phyloP scores from a whole-genome alignment of 805 yeast genomes.

The Pichia thaimueangensis region DNA sequence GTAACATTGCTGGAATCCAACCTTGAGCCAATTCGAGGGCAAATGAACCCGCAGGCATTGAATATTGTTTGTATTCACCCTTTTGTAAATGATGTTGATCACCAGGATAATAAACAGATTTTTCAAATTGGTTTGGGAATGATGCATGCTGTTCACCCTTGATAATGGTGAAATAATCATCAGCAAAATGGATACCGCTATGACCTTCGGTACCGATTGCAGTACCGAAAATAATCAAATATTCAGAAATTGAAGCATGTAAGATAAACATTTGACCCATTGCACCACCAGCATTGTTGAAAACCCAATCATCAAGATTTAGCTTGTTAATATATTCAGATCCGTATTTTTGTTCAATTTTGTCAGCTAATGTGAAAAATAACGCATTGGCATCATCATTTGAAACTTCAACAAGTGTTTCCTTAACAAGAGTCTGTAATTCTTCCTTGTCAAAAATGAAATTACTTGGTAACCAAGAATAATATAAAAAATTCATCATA shows the following conservation, averaged over 20 bases:
- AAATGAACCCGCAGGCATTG: constrained; percentile 75
- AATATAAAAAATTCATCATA: constrained; percentile 37
- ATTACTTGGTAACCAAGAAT: constrained; percentile 62
- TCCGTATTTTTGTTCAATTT: constrained; percentile 61
- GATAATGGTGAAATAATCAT: constrained; percentile 90
- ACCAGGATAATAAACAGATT: constrained; percentile 80
- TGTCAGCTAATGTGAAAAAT: constrained; percentile 54
- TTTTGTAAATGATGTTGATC: constrained; percentile 72
- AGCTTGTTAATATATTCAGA: constrained; percentile 58
- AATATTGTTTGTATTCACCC: constrained; percentile 77
- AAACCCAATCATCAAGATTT: constrained; percentile 82
- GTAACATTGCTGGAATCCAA: constrained; percentile 97
- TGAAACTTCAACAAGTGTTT: constrained; percentile 46
- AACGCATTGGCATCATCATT: constrained; percentile 57
- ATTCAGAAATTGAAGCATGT: constrained; percentile 92
- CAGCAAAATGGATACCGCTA: constrained; percentile 93
- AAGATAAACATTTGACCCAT: constrained; percentile 95
- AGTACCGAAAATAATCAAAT: constrained; percentile 87
- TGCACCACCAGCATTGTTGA: constrained; percentile 97
- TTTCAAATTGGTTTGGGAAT: constrained; percentile 50
- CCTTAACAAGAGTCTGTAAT: constrained; percentile 52
- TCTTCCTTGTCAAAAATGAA: constrained; percentile 66
- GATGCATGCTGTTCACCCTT: constrained; percentile 76
- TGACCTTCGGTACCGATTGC: constrained; percentile 96
- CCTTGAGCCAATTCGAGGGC: constrained; percentile 97